Percentiles rank a stretch among this genome's conserved stretches.
phyloP scores from a whole-genome alignment of 257 asterid species.

The Eucommia ulmoides region DNA sequence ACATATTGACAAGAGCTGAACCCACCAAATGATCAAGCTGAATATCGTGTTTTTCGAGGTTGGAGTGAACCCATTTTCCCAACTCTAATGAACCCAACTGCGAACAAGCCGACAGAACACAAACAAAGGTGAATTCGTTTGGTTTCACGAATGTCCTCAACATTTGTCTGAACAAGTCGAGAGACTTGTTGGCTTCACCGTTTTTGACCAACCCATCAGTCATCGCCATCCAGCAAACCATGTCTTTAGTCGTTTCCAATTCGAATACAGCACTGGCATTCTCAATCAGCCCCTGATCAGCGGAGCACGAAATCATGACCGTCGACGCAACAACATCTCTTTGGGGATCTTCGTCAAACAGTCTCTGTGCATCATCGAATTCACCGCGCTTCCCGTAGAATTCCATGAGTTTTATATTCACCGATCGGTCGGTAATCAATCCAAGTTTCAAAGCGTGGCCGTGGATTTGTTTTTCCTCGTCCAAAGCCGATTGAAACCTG shows the following conservation, averaged over 20 bases:
- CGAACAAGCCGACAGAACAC: constrained; percentile 46
- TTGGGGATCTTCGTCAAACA: constrained; percentile 45
- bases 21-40: constrained; percentile 34
- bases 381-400: too few relatives aligned
- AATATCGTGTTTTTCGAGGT: constrained; percentile 16
- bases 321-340: constrained; percentile 38
- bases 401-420: constrained; percentile 32
- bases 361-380: constrained; percentile 23
- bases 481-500: too few relatives aligned
- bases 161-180: constrained; percentile 40
- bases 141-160: constrained; percentile 32
- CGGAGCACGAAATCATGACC: constrained; percentile 36
- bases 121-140: constrained; percentile 35
- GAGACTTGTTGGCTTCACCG: constrained; percentile 35
- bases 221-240: constrained; percentile 53
- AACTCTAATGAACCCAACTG: constrained; percentile 41
- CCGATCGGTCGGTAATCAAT: too few relatives aligned
- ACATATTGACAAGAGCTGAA: constrained; percentile 43
- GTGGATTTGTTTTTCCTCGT: too few relatives aligned
- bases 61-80: constrained; percentile 49
- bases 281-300: constrained; percentile 22
- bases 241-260: constrained; percentile 23
- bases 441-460: too few relatives aligned
- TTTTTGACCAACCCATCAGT: constrained; percentile 50
- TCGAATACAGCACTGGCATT: constrained; percentile 24